phyloP scores from a whole-genome alignment of 805 yeast species.

The Monosporozyma aquatica region DNA sequence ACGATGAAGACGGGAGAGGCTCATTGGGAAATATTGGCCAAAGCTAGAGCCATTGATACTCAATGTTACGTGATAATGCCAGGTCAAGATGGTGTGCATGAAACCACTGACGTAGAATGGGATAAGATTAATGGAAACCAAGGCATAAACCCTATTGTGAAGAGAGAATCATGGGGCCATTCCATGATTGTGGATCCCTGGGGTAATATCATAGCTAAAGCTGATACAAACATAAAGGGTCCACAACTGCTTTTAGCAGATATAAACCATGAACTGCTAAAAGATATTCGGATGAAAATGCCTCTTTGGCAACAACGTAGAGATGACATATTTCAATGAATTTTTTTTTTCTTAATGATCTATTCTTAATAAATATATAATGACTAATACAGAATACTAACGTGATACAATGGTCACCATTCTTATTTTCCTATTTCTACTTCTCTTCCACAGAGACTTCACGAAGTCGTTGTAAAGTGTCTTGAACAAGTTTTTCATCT shows the following conservation, averaged over 20 bases:
- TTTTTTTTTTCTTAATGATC: too few relatives aligned
- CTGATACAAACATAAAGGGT: slow-evolving; percentile 30
- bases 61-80: slow-evolving; percentile 85
- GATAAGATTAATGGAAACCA: slow-evolving; percentile 9
- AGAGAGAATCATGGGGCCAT: slow-evolving; percentile 75
- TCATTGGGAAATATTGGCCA: slow-evolving; percentile 77
- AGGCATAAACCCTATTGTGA: not conserved
- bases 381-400: not conserved
- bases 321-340: slow-evolving; percentile 18
- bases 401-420: not conserved
- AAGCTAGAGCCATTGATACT: slow-evolving; percentile 80
- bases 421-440: not conserved
- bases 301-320: slow-evolving; percentile 72
- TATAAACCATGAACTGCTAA: slow-evolving; percentile 44
- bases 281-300: slow-evolving; percentile 54
- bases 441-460: not conserved
- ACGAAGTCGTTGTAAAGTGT: not conserved
- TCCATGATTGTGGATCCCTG: slow-evolving; percentile 84
- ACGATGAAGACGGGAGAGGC: slow-evolving; percentile 85
- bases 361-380: too few relatives aligned
- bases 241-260: slow-evolving; percentile 54
- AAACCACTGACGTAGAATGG: slow-evolving; percentile 36
- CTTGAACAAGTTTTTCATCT: slow-evolving; percentile 10
- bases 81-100: slow-evolving; percentile 77
- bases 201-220: slow-evolving; percentile 66